Evolutionary conservation across 768 basidiomycete species (phyloP).

Genomic region (Pleurotus ostreatus): DNA sequence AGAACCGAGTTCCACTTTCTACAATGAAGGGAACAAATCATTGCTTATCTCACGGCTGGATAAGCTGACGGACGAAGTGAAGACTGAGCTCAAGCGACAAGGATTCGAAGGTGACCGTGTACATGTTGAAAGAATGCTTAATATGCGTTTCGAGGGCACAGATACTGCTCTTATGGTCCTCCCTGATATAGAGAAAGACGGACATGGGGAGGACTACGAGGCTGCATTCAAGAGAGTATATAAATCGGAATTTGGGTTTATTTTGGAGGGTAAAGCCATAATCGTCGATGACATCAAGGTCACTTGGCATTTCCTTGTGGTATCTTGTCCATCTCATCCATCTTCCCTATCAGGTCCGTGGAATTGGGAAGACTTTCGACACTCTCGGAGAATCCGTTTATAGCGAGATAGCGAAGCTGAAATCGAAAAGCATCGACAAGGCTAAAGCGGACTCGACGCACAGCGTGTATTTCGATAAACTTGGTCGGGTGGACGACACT

Average conservation of each 20-base stretch:
- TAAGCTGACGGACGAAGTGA: constrained; percentile 59
- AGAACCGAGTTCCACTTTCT: constrained; percentile 85
- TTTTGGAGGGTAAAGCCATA: constrained; percentile 77
- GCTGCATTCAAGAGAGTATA: constrained; percentile 77
- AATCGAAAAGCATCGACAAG: constrained; percentile 33
- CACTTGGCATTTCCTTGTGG: not conserved
- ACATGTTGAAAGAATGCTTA: constrained; percentile 75
- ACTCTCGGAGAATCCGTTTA: constrained; percentile 76
- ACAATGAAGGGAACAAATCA: constrained; percentile 51
- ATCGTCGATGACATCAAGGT: constrained; percentile 93
- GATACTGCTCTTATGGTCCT: constrained; percentile 92
- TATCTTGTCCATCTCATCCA: not conserved
- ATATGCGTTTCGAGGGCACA: constrained; percentile 92
- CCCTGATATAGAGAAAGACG: constrained; percentile 33
- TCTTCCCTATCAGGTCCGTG: constrained; percentile 58
- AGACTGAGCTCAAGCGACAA: constrained; percentile 64
- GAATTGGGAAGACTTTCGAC: constrained; percentile 89
- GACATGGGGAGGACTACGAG: constrained; percentile 68
- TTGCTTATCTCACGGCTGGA: constrained; percentile 65
- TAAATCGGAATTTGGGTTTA: constrained; percentile 87
- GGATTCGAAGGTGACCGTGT: constrained; percentile 79
- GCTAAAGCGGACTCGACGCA: constrained; percentile 47
- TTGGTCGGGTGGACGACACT: constrained; percentile 72
- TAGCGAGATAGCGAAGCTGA: constrained; percentile 59
- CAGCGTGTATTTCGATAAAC: constrained; percentile 79